phyloP scores from a whole-genome alignment of 208 protist species.

The Angomonas deanei region DNA sequence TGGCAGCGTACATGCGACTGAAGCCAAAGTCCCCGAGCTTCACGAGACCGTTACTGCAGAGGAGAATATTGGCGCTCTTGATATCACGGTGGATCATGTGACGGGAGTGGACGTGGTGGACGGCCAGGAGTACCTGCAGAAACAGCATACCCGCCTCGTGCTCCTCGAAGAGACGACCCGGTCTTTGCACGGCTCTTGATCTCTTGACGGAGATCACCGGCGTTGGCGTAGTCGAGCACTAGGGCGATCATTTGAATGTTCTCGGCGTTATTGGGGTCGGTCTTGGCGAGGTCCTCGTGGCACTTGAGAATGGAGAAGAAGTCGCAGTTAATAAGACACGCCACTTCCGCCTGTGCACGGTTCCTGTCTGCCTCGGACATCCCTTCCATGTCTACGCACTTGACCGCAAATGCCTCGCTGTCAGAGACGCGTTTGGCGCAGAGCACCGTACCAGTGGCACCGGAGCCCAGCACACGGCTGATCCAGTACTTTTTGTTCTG shows the following conservation, averaged over 20 bases:
- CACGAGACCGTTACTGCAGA: no score
- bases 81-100: no score
- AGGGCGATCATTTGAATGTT: constrained; percentile 61
- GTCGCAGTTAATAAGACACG: constrained; percentile 66
- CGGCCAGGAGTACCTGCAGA: constrained; percentile 64
- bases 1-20: constrained; percentile 50
- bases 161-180: constrained; percentile 40
- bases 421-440: constrained; percentile 55
- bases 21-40: no score
- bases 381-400: constrained; percentile 64
- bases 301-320: constrained; percentile 82
- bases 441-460: constrained; percentile 49
- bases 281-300: constrained; percentile 63
- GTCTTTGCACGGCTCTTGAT: constrained; percentile 53
- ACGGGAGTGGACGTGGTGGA: constrained; percentile 86
- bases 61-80: no score
- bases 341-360: constrained; percentile 52
- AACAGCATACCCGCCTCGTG: constrained; percentile 69
- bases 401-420: constrained; percentile 51
- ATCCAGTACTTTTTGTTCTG: constrained; percentile 74
- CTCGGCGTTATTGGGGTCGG: constrained; percentile 38
- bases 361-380: constrained; percentile 80
- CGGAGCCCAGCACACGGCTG: constrained; percentile 62
- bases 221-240: constrained; percentile 85
- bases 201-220: constrained; percentile 72